Base-by-base conservation (phyloP, 2,329 filamentous ascomycete genomes). In the Pestalotiopsis sp. region DNA sequence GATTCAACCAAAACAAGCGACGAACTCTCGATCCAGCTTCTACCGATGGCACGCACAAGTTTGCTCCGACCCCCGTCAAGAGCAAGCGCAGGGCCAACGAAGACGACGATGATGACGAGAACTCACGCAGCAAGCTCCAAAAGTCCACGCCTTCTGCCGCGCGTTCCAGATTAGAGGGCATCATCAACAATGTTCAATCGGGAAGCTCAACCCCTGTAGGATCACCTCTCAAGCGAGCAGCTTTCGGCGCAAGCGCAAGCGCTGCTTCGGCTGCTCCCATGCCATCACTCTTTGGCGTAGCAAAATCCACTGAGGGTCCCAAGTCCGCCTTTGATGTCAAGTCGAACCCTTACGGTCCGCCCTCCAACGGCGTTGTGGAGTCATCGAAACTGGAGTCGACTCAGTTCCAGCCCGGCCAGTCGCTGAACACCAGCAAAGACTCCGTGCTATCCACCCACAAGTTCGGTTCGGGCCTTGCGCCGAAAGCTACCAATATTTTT, bases 121-220 rank as follows among this genome's bases (percentile, higher is more conserved):
- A 81, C 39, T 85, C 85, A 68, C 85, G 84, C 2, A 79, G 77
- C 69, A 89, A 89, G 78, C 72, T 84, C 71, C 83, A 84, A 69
- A 88, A 86, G 76, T 76, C 85, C 7, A 80, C 84, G 2, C 81
- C 86, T 4, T 89, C 87, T 2, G 82, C 85, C 7, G 87, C 87
- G 39, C 87, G 86, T 71, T 83, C 85, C 13, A 81, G 88, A 25
- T 88, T 90, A 61, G 88, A 89, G 72, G 86, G 84, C 75, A 85
- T 89, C 70, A 83, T 86, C 67, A 88, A 88, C 76, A 87, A 85
- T 68, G 75, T 84, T 3, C 78, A 80, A 23, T 77, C 77, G 41
- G 74, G 76, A 27, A 76, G 70, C 13, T 67, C 74, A 7, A 73
- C 79, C 11, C 76, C 81, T 49, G 64, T 78, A 4, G 67, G 72